These are phyloP conservation scores for Hsuehochloa calcarea DNA, from an alignment of 176 grass and related monocot genomes.

Conservation along the genomic window DNA sequence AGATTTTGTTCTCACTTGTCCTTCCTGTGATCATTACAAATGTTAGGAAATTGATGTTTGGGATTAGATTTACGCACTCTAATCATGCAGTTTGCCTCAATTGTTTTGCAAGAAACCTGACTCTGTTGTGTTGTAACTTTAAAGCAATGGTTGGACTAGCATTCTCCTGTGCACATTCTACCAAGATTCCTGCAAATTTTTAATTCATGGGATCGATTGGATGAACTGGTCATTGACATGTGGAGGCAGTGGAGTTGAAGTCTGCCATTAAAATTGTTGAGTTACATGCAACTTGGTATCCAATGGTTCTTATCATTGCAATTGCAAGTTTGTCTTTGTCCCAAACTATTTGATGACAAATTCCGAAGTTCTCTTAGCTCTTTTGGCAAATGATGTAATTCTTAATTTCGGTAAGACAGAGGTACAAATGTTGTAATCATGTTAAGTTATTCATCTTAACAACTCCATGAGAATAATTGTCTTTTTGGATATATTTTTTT, in stretches of 20 bases:
- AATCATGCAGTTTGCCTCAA: neutral
- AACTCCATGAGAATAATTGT: too few relatives aligned
- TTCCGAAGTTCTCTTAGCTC: too few relatives aligned
- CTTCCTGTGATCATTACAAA: neutral
- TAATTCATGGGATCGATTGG: slow-evolving; percentile 1
- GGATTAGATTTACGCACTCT: neutral
- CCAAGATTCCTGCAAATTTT: slow-evolving; percentile 33
- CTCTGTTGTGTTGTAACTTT: neutral
- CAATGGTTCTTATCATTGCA: neutral
- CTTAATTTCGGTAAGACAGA: too few relatives aligned
- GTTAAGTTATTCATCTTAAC: too few relatives aligned
- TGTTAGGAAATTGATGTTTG: neutral
- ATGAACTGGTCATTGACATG: slow-evolving; percentile 33
- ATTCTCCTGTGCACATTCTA: slow-evolving; percentile 7
- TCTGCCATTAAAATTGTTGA: slow-evolving; percentile 1
- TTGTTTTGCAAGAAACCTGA: neutral
- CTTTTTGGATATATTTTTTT: too few relatives aligned
- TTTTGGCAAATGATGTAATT: too few relatives aligned
- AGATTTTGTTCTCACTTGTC: neutral
- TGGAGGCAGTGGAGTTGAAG: slow-evolving; percentile 17
- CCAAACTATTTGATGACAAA: too few relatives aligned
- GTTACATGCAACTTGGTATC: slow-evolving; percentile 20
- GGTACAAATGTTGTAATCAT: too few relatives aligned
- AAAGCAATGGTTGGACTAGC: neutral
- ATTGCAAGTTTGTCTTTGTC: slow-evolving; percentile 11